Conservation (phyloP, 2,329 filamentous ascomycete species). For the Colletotrichum agaves region DNA sequence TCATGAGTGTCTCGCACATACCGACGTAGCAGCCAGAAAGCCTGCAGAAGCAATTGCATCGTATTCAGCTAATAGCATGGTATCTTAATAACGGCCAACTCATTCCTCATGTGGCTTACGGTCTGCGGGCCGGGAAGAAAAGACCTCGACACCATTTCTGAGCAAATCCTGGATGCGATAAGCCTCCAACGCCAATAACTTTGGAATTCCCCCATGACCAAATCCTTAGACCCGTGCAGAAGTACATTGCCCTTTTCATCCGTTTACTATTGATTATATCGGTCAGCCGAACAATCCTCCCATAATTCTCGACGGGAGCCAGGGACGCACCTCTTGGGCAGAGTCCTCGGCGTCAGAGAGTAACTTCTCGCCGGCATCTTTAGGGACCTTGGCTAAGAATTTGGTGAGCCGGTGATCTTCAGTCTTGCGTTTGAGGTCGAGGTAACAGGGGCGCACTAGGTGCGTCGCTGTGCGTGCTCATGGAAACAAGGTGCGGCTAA, state of each 20-base stretch:
- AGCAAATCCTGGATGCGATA: conserved; percentile 19
- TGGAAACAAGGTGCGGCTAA: conserved; percentile 6
- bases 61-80: conserved; percentile 25
- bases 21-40: background rate
- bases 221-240: conserved; percentile 17
- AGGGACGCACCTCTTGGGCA: conserved; percentile 32
- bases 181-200: conserved; percentile 3
- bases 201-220: conserved; percentile 5
- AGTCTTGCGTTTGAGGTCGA: background rate
- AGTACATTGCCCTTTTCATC: conserved; percentile 15
- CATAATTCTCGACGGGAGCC: conserved; percentile 20
- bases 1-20: background rate
- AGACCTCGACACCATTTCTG: conserved; percentile 18
- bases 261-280: conserved; percentile 23
- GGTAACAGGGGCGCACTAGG: background rate
- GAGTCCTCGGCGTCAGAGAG: conserved; percentile 25
- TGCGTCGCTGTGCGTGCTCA: too few species aligned
- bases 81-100: conserved; percentile 16
- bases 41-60: background rate
- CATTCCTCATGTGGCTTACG: background rate
- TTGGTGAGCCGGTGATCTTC: conserved; percentile 15
- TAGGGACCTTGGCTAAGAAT: conserved; percentile 5
- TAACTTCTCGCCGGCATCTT: conserved; percentile 13
- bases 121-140: background rate
- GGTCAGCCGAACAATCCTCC: conserved; percentile 33